Percentiles rank a stretch among this genome's conserved stretches.
phyloP scores from a whole-genome alignment of 306 rosid species.

The Trifolium subterraneum region DNA sequence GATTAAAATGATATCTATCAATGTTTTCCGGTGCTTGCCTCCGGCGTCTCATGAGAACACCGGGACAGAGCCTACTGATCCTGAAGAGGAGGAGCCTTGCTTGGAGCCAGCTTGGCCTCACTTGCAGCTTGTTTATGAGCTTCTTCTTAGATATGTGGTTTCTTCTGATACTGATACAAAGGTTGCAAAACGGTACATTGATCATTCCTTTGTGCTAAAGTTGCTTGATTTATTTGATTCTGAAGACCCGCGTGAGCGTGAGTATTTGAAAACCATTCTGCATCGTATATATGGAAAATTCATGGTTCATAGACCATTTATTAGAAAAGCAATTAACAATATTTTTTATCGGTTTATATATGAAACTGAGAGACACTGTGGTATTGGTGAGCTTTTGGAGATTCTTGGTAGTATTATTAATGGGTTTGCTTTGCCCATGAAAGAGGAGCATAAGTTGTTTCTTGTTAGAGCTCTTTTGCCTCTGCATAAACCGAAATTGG shows the following conservation, averaged over 20 bases:
- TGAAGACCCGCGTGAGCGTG: slow-evolving; percentile 93
- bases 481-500: slow-evolving; percentile 82
- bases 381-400: slow-evolving; percentile 95
- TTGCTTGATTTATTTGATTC: slow-evolving; percentile 87
- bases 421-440: slow-evolving; percentile 98
- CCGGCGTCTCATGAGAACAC: slow-evolving; percentile 88
- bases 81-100: slow-evolving; percentile 87
- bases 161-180: slow-evolving; percentile 93
- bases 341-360: slow-evolving; percentile 90
- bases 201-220: slow-evolving; percentile 89
- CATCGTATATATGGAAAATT: slow-evolving; percentile 95
- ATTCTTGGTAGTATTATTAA: slow-evolving; percentile 95
- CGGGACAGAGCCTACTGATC: slow-evolving; percentile 77
- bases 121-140: slow-evolving; percentile 91
- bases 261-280: slow-evolving; percentile 91
- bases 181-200: slow-evolving; percentile 87
- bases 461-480: slow-evolving; percentile 94
- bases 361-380: slow-evolving; percentile 87
- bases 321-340: slow-evolving; percentile 91
- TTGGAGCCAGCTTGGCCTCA: slow-evolving; percentile 94
- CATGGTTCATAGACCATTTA: slow-evolving; percentile 99
- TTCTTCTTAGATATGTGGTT: slow-evolving; percentile 84
- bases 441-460: slow-evolving; percentile 96
- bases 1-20: slow-evolving; percentile 84
- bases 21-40: slow-evolving; percentile 87